Conservation (phyloP, 2,329 filamentous ascomycete genomes). For the Monilinia vaccinii-corymbosi region DNA sequence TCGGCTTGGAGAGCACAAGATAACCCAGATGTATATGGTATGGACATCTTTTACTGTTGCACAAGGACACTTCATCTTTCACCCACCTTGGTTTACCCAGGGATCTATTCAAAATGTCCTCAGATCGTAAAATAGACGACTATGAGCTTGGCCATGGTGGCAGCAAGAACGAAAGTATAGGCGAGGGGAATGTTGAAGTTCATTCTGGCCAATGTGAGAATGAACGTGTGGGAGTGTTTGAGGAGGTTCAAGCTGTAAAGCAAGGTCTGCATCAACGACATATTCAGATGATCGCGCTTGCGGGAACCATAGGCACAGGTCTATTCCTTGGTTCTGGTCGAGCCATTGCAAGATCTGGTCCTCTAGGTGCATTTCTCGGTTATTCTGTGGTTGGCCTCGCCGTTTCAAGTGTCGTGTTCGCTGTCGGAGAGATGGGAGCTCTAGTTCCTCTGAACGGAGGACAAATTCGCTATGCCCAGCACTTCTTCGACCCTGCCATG, state of each 20-base stretch:
- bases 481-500: slow-evolving; percentile 31
- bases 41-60: neutral
- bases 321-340: slow-evolving; percentile 43
- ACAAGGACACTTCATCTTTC: neutral
- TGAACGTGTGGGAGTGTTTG: neutral
- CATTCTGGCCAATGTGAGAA: neutral
- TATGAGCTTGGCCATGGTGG: slow-evolving; percentile 2
- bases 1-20: neutral
- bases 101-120: neutral
- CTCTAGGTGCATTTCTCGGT: slow-evolving; percentile 36
- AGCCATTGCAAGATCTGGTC: slow-evolving; percentile 39
- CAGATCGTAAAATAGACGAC: neutral
- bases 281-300: slow-evolving; percentile 35
- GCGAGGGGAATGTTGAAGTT: neutral
- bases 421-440: slow-evolving; percentile 30
- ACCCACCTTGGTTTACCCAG: neutral
- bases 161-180: neutral
- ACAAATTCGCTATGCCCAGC: slow-evolving; percentile 29
- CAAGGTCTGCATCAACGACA: slow-evolving; percentile 30
- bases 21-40: neutral
- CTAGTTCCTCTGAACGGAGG: slow-evolving; percentile 30
- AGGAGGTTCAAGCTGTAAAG: neutral
- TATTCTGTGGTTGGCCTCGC: slow-evolving; percentile 26
- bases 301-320: slow-evolving; percentile 40
- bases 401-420: slow-evolving; percentile 39